These are phyloP conservation scores for Medicago truncatula DNA, from an alignment of 306 rosid genomes.

Conservation along the genomic window DNA sequence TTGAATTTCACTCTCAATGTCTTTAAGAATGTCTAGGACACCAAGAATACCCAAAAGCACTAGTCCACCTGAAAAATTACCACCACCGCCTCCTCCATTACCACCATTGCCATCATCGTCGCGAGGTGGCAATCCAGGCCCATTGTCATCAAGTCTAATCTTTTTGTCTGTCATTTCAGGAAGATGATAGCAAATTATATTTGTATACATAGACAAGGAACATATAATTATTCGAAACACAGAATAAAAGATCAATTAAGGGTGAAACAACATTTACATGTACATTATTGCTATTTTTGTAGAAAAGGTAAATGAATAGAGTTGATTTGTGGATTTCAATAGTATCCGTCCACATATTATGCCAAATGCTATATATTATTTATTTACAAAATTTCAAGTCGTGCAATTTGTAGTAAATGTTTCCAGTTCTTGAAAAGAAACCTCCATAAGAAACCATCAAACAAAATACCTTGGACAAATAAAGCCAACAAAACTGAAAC, in stretches of 20 bases:
- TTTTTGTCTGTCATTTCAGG: conserved; percentile 71
- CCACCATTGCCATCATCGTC: conserved; percentile 75
- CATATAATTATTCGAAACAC: no score
- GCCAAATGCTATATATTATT: neutral
- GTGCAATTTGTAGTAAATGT: neutral
- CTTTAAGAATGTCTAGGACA: conserved; percentile 76
- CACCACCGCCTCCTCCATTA: conserved; percentile 77
- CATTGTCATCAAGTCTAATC: conserved; percentile 70
- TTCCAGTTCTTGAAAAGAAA: neutral
- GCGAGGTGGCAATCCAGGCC: conserved; percentile 75
- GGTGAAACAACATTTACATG: neutral
- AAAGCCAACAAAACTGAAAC: no score
- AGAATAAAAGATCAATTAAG: neutral
- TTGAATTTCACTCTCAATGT: conserved; percentile 70
- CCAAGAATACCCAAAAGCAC: conserved; percentile 83
- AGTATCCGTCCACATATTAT: neutral
- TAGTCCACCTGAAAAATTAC: conserved; percentile 79
- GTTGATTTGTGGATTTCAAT: neutral
- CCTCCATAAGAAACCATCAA: conserved; percentile 6
- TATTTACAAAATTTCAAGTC: conserved; percentile 1
- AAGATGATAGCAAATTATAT: conserved; percentile 14
- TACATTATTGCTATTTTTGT: no score
- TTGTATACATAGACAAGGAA: neutral
- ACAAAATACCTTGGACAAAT: neutral
- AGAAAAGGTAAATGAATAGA: neutral